phyloP scores from a whole-genome alignment of 2,329 filamentous ascomycete genomes.

The Beauveria australis region DNA sequence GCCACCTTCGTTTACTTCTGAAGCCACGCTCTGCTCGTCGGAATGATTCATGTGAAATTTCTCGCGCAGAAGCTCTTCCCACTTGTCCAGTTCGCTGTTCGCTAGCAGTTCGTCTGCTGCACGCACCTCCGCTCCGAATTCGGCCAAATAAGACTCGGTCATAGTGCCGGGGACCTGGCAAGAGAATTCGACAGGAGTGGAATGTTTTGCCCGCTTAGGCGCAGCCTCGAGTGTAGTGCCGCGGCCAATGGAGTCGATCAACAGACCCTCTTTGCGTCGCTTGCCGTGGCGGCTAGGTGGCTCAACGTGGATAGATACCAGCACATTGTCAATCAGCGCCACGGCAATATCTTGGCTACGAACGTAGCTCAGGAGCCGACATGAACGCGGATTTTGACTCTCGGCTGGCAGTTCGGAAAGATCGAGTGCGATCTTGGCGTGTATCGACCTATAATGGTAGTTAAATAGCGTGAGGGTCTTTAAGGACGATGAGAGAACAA shows the following conservation, averaged over 20 bases:
- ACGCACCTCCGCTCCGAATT: constrained; percentile 35
- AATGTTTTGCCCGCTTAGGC: constrained; percentile 24
- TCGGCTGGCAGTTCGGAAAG: constrained; percentile 32
- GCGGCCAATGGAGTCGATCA: constrained; percentile 68
- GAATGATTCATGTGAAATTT: constrained; percentile 36
- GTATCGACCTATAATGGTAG: constrained; percentile 56
- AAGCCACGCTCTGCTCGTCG: background rate
- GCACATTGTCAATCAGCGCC: constrained; percentile 52
- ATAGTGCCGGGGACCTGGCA: constrained; percentile 40
- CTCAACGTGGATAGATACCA: constrained; percentile 64
- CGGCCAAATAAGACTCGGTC: constrained; percentile 39
- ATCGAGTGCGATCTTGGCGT: constrained; percentile 39
- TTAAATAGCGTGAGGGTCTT: constrained; percentile 57
- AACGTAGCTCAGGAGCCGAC: constrained; percentile 52
- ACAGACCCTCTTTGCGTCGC: constrained; percentile 51
- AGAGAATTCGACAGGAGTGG: constrained; percentile 25
- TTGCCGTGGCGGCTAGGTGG: constrained; percentile 47
- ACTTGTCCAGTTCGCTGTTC: constrained; percentile 36
- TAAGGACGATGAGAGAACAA: constrained; percentile 53
- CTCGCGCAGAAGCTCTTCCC: constrained; percentile 41
- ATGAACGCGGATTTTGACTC: constrained; percentile 26
- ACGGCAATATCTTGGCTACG: constrained; percentile 58
- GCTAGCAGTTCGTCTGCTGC: constrained; percentile 40
- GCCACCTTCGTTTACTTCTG: constrained; percentile 19
- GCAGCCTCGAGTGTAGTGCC: constrained; percentile 38